These are phyloP conservation scores for Lagerstroemia speciosa DNA, from an alignment of 345 rosid genomes.

Conservation along the genomic window DNA sequence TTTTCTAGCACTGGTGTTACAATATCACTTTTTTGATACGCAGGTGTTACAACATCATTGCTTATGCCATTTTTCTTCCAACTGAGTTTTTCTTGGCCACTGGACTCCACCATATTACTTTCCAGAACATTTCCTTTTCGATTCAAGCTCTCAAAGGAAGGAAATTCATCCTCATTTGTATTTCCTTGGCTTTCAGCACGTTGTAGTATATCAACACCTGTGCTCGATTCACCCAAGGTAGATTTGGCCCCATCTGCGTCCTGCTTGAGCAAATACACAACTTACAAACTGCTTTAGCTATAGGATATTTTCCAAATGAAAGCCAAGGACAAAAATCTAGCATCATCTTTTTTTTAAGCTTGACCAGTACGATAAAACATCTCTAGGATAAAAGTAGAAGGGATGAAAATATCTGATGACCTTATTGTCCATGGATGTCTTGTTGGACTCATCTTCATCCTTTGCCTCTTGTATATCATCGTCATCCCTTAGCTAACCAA, in stretches of 20 bases:
- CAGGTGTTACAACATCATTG: conserved; percentile 39
- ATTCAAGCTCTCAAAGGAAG: conserved; percentile 25
- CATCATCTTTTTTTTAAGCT: neutral
- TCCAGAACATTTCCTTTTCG: conserved; percentile 46
- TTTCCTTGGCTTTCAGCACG: conserved; percentile 29
- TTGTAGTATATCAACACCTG: conserved; percentile 17
- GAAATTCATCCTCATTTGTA: conserved; percentile 23
- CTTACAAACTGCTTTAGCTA: neutral
- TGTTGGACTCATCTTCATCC: conserved; percentile 51
- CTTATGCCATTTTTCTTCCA: conserved; percentile 32
- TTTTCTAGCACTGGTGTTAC: conserved; percentile 43
- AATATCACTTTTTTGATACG: too few species aligned
- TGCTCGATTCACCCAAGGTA: conserved; percentile 24
- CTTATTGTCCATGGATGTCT: conserved; percentile 35
- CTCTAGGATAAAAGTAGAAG: neutral
- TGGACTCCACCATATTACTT: conserved; percentile 32
- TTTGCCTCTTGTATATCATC: conserved; percentile 48
- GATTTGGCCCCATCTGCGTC: conserved; percentile 15
- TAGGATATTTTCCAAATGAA: neutral
- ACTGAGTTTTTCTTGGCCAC: conserved; percentile 26
- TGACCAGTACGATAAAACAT: neutral
- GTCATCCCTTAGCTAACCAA: conserved; percentile 64
- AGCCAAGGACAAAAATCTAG: conserved; percentile 1
- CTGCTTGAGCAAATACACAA: conserved; percentile 26
- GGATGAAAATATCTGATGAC: conserved; percentile 14